phyloP scores from a whole-genome alignment of 2,329 filamentous ascomycete genomes.

The Elsinoe ampelina region DNA sequence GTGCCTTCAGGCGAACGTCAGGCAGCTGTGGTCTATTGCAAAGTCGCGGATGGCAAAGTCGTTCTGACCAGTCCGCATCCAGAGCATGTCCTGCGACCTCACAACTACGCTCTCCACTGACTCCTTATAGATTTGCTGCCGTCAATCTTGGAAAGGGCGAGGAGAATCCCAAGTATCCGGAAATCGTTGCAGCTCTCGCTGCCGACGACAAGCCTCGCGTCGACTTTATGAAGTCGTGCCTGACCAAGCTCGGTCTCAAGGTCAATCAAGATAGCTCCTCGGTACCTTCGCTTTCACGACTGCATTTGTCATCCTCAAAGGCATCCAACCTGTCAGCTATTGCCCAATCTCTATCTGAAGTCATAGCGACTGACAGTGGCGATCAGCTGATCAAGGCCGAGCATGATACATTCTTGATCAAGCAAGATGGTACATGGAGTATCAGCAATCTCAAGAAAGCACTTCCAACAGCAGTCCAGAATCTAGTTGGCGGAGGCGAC shows the following conservation, averaged over 20 bases:
- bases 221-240: constrained; percentile 67
- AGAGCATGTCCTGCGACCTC: constrained; percentile 51
- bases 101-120: neutral
- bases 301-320: constrained; percentile 69
- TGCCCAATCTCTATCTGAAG: constrained; percentile 56
- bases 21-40: constrained; percentile 76
- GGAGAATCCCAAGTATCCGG: constrained; percentile 59
- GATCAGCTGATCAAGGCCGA: constrained; percentile 69
- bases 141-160: constrained; percentile 61
- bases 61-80: constrained; percentile 84
- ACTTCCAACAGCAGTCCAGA: constrained; percentile 21
- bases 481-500: constrained; percentile 12
- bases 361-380: constrained; percentile 45
- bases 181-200: constrained; percentile 58
- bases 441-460: constrained; percentile 21
- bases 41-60: constrained; percentile 68
- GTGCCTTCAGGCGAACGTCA: constrained; percentile 65
- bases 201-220: constrained; percentile 61
- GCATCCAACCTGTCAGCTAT: constrained; percentile 58
- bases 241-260: constrained; percentile 72
- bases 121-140: constrained; percentile 60
- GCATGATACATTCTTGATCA: constrained; percentile 71
- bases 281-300: constrained; percentile 68
- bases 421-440: constrained; percentile 43
- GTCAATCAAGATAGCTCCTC: constrained; percentile 59